Evolutionary conservation across 140 eudicot genomes (phyloP).

Genomic region (Senecio squalidus): DNA sequence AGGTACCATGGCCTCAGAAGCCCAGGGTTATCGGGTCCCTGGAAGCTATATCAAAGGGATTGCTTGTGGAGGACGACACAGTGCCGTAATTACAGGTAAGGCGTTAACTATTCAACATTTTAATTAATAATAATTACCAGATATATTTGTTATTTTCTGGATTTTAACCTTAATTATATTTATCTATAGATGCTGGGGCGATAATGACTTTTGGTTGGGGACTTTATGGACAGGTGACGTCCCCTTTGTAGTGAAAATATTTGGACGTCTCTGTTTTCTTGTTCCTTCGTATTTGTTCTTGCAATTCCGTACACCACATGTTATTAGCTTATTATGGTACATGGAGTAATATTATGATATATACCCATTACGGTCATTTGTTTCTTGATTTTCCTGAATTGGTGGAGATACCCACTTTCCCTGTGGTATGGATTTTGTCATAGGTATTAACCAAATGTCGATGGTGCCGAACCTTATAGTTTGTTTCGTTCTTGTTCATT

Average conservation of each 20-base stretch:
- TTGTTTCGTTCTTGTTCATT: background rate
- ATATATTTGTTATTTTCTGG: background rate
- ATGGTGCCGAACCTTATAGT: constrained; percentile 8
- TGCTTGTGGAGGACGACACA: constrained; percentile 98
- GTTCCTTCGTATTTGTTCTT: background rate
- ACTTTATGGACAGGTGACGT: constrained; percentile 89
- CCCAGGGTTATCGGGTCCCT: constrained; percentile 70
- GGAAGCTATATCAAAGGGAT: constrained; percentile 78
- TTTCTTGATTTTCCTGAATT: constrained; percentile 4
- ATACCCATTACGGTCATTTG: background rate
- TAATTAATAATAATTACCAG: background rate
- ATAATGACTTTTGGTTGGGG: constrained; percentile 97
- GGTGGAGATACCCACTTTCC: constrained; percentile 18
- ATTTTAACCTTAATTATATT: constrained; percentile 11
- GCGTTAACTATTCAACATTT: background rate
- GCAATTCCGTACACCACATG: background rate
- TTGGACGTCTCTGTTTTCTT: background rate
- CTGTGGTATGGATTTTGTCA: background rate
- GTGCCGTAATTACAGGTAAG: constrained; percentile 89
- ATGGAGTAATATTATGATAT: background rate
- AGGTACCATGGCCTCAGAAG: constrained; percentile 49
- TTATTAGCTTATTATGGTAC: background rate
- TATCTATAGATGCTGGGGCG: constrained; percentile 84
- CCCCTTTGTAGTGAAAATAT: background rate
- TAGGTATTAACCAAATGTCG: background rate